Conservation (phyloP, 306 rosid genomes). For the Quercus alba region DNA sequence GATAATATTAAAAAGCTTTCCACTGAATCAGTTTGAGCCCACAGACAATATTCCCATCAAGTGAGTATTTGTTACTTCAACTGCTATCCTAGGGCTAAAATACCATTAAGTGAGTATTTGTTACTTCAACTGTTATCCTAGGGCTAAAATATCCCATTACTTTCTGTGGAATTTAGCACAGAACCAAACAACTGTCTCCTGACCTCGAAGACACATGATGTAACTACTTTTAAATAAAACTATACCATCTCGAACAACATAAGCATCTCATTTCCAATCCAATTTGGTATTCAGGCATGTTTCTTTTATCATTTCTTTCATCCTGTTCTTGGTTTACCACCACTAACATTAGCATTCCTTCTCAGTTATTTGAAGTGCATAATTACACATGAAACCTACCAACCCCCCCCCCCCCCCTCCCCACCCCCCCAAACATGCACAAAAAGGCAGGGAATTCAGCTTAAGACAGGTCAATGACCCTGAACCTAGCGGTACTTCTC, state of each 20-base stretch:
- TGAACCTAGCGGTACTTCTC: no score
- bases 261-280: neutral
- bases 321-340: neutral
- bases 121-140: neutral
- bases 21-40: neutral
- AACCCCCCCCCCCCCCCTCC: no score
- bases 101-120: neutral
- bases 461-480: no score
- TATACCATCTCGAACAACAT: neutral
- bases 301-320: neutral
- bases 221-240: neutral
- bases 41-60: neutral
- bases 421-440: no score
- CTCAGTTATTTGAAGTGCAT: neutral
- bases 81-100: neutral
- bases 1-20: neutral
- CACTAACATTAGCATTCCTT: neutral
- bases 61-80: neutral
- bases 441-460: no score
- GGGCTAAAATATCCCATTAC: neutral
- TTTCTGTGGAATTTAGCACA: neutral
- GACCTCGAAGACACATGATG: neutral
- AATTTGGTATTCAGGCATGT: neutral
- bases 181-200: neutral
- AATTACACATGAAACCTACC: neutral